Evolutionary conservation across 78 protist genomes (phyloP).

Genomic region (Dictyostelium intermedium): DNA sequence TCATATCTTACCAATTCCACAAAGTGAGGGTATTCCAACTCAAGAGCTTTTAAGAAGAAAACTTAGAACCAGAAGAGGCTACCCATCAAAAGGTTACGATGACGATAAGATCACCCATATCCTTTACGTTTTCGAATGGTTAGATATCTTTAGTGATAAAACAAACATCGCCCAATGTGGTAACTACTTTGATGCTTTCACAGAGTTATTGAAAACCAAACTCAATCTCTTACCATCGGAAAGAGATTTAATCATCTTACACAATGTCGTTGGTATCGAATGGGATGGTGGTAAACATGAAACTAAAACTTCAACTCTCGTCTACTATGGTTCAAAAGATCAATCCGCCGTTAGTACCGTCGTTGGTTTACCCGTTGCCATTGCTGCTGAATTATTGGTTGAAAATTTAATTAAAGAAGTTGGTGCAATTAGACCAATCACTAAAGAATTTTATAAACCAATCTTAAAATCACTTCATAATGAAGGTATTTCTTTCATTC

Average conservation of each 20-base stretch:
- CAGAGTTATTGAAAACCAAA: conserved; percentile 51
- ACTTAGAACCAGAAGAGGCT: conserved; percentile 62
- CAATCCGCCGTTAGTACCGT: conserved; percentile 83
- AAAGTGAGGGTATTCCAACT: conserved; percentile 24
- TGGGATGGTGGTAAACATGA: conserved; percentile 75
- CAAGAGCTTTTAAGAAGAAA: conserved; percentile 61
- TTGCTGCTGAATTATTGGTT: conserved; percentile 84
- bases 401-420: conserved; percentile 33
- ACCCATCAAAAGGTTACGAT: conserved; percentile 77
- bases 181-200: conserved; percentile 40
- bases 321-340: conserved; percentile 61
- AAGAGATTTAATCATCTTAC: conserved; percentile 78
- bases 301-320: conserved; percentile 76
- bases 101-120: conserved; percentile 70
- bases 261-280: conserved; percentile 76
- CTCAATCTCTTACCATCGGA: conserved; percentile 56
- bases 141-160: conserved; percentile 18
- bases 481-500: conserved; percentile 79
- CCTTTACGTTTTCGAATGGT: conserved; percentile 59
- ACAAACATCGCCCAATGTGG: conserved; percentile 20
- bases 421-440: conserved; percentile 77
- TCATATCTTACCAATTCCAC: conserved; percentile 30
- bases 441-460: conserved; percentile 57
- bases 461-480: conserved; percentile 67
- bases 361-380: conserved; percentile 91